Base-by-base conservation (phyloP, 371 early-diverging fungal species). In the Cokeromyces recurvatus region DNA sequence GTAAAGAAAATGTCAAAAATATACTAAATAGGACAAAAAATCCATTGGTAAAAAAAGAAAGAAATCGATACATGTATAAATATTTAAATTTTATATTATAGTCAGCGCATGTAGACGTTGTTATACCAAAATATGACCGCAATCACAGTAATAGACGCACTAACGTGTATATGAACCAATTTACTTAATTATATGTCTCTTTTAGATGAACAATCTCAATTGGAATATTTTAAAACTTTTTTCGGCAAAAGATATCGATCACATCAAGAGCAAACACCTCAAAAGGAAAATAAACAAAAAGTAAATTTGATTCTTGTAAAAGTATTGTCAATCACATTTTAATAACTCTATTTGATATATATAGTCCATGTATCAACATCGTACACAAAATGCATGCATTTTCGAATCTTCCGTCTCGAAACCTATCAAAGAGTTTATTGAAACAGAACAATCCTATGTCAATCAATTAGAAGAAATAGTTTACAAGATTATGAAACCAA, bases 1-100 rank as follows among this genome's bases (percentile, higher is more conserved):
- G 59, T 32, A 59, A 51, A 54, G 59, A 59, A 23, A 54, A 43
- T 35, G 54, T 45, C 25, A 54, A 38, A 29, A 54, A 51, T 6
- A 23, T 59, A 5, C 22, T 59, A 19, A 42, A 59, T 17, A 54
- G 38, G 43, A 59, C 59, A 51, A 59, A 59, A 21, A 46, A 46
- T 17, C 59, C 59, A n/a, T 32, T 53, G 27, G 59, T 59, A 59
- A 21, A 35, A 9, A 32, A 16, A 21, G 43, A n/a, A 16, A n/a
- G n/a, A n/a, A n/a, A n/a, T n/a, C n/a, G n/a, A n/a, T n/a, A n/a
- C n/a, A n/a, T n/a, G n/a, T n/a, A n/a, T n/a, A n/a, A n/a, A n/a
- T n/a, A n/a, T n/a, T n/a, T n/a, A n/a, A n/a, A n/a, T n/a, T n/a
- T n/a, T n/a, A n/a, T n/a, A n/a, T n/a, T n/a, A n/a, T n/a, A n/a